Percentiles rank a stretch among this genome's conserved stretches.
Conservation (phyloP, 257 asterid genomes). For the Anisodus acutangulus region DNA sequence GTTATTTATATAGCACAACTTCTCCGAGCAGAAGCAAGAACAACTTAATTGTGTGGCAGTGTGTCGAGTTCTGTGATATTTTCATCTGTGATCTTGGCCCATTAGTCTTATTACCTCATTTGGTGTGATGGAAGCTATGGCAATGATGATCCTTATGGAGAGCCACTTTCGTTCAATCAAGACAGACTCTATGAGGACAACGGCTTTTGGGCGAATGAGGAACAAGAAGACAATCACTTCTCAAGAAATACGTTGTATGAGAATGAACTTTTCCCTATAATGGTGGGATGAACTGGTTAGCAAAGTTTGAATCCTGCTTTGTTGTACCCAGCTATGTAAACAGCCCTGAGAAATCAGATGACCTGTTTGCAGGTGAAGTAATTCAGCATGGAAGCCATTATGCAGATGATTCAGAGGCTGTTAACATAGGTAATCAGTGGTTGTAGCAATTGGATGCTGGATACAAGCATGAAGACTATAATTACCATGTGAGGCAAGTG, state of each 20-base stretch:
- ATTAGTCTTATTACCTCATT: conserved; percentile 27
- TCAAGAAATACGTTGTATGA: conserved; percentile 26
- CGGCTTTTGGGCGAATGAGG: conserved; percentile 27
- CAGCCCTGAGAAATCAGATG: conserved; percentile 22
- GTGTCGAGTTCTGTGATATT: conserved; percentile 19
- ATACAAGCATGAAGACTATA: neutral
- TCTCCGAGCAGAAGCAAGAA: neutral
- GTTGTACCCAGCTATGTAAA: neutral
- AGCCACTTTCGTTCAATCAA: conserved; percentile 30
- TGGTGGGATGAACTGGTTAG: conserved; percentile 34
- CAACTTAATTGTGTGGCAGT: neutral
- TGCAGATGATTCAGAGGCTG: conserved; percentile 18
- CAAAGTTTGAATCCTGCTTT: conserved; percentile 34
- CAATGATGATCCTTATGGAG: conserved; percentile 28
- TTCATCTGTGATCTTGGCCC: neutral
- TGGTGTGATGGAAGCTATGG: conserved; percentile 36
- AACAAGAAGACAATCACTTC: conserved; percentile 29
- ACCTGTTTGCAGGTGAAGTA: neutral
- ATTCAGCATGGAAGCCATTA: conserved; percentile 2
- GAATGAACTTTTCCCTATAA: neutral
- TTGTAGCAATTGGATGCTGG: conserved; percentile 4
- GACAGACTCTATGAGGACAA: conserved; percentile 31
- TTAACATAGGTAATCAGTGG: conserved; percentile 30
- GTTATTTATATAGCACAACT: neutral
- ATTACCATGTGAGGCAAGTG: neutral